phyloP scores from a whole-genome alignment of 257 asterid genomes.

The Solanum infundibuliforme region DNA sequence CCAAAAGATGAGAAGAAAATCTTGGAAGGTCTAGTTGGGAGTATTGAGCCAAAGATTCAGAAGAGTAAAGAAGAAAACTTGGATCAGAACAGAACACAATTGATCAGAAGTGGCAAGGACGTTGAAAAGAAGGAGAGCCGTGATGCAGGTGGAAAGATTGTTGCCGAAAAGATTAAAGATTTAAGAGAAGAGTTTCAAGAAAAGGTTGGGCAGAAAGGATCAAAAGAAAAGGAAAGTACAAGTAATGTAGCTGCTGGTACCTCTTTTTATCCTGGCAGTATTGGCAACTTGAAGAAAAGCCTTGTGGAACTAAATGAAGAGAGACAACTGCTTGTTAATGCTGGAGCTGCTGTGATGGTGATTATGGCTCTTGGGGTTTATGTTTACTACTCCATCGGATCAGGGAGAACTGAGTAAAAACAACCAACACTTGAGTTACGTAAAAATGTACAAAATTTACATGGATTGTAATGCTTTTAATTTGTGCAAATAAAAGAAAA shows the following conservation, averaged over 20 bases:
- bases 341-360: slow-evolving; percentile 59
- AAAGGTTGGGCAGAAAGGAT: slow-evolving; percentile 7
- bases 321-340: slow-evolving; percentile 50
- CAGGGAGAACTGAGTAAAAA: not conserved
- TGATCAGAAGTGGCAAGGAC: not conserved
- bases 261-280: not conserved
- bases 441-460: not conserved
- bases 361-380: slow-evolving; percentile 49
- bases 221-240: slow-evolving; percentile 1
- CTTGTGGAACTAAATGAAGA: slow-evolving; percentile 38
- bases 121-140: not conserved
- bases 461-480: not conserved
- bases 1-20: slow-evolving; percentile 5
- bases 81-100: not conserved
- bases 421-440: not conserved
- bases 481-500: not conserved
- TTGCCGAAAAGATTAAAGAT: not conserved
- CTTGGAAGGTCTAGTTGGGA: not conserved
- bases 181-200: not conserved
- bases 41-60: not conserved
- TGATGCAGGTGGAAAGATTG: not conserved
- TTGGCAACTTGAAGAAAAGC: slow-evolving; percentile 23
- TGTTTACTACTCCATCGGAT: slow-evolving; percentile 19
- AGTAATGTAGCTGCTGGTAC: not conserved
- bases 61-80: not conserved